Conservation (phyloP, 352 stramenopile species). For the Globisporangium paddicum region DNA sequence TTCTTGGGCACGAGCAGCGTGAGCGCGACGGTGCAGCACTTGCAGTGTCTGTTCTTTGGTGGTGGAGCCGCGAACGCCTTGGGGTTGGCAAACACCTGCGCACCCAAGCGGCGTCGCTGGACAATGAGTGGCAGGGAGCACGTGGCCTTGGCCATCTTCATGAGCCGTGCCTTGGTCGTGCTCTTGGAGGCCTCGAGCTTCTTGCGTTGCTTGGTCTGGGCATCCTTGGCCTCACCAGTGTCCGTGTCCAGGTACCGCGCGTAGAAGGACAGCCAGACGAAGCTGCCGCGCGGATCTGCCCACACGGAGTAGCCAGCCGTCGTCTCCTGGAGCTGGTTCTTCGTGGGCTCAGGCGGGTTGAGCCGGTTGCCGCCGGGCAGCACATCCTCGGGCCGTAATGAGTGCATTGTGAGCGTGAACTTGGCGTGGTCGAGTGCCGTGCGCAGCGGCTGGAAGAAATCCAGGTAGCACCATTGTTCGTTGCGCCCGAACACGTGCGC, state of each 20-base stretch:
- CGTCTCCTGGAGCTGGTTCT: slow-evolving; percentile 14
- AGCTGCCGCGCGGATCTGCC: slow-evolving; percentile 9
- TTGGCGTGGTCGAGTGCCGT: slow-evolving; percentile 7
- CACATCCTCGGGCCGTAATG: slow-evolving; percentile 36
- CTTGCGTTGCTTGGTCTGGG: not conserved
- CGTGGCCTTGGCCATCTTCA: slow-evolving; percentile 34
- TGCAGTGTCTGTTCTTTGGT: slow-evolving; percentile 32
- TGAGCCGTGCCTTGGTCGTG: slow-evolving; percentile 20
- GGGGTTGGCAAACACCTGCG: slow-evolving; percentile 29
- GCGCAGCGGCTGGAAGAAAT: slow-evolving; percentile 19
- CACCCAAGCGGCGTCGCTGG: slow-evolving; percentile 22
- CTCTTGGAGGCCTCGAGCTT: slow-evolving; percentile 10
- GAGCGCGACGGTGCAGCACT: slow-evolving; percentile 23
- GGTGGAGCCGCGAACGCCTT: slow-evolving; percentile 13
- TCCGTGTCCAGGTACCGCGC: not conserved
- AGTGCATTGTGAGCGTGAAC: slow-evolving; percentile 34
- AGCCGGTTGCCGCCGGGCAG: slow-evolving; percentile 10
- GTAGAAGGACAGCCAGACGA: slow-evolving; percentile 15
- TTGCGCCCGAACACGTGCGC: slow-evolving; percentile 38
- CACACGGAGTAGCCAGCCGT: slow-evolving; percentile 16
- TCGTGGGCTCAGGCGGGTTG: too few relatives aligned
- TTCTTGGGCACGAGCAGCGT: slow-evolving; percentile 19
- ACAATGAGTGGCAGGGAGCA: slow-evolving; percentile 27
- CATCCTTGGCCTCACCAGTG: not conserved
- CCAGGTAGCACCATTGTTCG: slow-evolving; percentile 46